These are phyloP conservation scores for Penstemon eatonii DNA, from an alignment of 257 asterid species.

Conservation along the genomic window DNA sequence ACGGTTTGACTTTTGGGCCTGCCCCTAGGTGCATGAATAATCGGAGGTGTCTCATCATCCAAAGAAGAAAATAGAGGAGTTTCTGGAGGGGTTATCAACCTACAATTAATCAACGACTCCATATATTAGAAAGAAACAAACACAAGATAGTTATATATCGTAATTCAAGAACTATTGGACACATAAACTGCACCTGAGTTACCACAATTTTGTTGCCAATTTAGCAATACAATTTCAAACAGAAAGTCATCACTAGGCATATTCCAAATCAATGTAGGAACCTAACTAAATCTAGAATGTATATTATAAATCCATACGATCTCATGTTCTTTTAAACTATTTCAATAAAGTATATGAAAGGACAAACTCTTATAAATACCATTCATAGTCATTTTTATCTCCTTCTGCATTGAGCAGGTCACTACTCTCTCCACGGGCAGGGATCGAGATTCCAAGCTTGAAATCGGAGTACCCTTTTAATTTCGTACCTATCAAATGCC, in stretches of 20 bases:
- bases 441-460: too few relatives aligned
- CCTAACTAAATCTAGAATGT: slow-evolving; percentile 19
- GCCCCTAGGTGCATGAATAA: slow-evolving; percentile 66
- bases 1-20: slow-evolving; percentile 90
- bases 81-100: slow-evolving; percentile 98
- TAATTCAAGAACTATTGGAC: background rate
- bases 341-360: too few relatives aligned
- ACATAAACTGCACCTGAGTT: slow-evolving; percentile 20
- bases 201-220: slow-evolving; percentile 17
- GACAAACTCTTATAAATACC: too few relatives aligned
- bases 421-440: too few relatives aligned
- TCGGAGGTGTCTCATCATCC: slow-evolving; percentile 71
- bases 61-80: slow-evolving; percentile 89
- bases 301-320: slow-evolving; percentile 1
- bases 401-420: too few relatives aligned
- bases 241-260: slow-evolving; percentile 6
- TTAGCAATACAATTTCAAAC: slow-evolving; percentile 10
- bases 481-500: slow-evolving; percentile 22
- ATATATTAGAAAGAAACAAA: slow-evolving; percentile 30
- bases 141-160: slow-evolving; percentile 15
- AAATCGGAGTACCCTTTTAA: too few relatives aligned
- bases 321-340: slow-evolving; percentile 5
- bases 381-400: too few relatives aligned
- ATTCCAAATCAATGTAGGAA: slow-evolving; percentile 1
- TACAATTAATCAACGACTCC: slow-evolving; percentile 29